Percentiles rank a stretch among this genome's conserved stretches.
Evolutionary conservation across 768 basidiomycete genomes (phyloP).

Genomic region (Auriculariales sp.): DNA sequence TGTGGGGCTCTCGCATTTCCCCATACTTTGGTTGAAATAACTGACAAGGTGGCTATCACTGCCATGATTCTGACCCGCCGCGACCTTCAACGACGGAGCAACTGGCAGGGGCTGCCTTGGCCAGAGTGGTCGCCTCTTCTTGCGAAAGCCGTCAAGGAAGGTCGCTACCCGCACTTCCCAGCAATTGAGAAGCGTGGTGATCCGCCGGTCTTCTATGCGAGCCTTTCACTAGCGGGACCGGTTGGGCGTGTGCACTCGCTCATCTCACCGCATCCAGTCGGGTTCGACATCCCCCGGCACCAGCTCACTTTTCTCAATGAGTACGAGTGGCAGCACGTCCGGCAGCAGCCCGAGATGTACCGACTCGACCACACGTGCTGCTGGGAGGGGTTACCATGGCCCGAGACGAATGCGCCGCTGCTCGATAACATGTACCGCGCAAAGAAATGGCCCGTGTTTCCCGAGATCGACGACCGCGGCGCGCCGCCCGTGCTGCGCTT

Average conservation of each 20-base stretch:
- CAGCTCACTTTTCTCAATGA: not conserved
- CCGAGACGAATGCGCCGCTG: not conserved
- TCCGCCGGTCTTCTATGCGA: not conserved
- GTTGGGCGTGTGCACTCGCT: not conserved
- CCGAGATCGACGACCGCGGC: slow-evolving; percentile 1
- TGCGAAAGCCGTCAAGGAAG: not conserved
- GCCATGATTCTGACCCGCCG: not conserved
- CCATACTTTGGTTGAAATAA: not conserved
- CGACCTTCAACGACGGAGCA: not conserved
- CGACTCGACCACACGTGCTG: not conserved
- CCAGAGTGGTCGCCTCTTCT: not conserved
- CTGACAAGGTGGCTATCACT: not conserved
- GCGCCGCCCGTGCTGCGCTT: not conserved
- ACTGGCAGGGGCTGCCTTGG: not conserved
- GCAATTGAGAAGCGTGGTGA: not conserved
- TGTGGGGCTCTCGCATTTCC: not conserved
- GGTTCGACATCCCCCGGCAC: not conserved
- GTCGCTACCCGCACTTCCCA: not conserved
- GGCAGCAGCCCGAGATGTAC: not conserved
- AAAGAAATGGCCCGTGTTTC: not conserved
- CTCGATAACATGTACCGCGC: not conserved
- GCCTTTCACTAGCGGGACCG: not conserved
- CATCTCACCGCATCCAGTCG: not conserved
- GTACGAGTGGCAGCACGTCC: not conserved
- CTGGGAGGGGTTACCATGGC: not conserved